A percentile compares a stretch with the other conserved stretches of the same genome.
Conservation (phyloP, 2,329 filamentous ascomycete species). For the Pseudogymnoascus sp. region DNA sequence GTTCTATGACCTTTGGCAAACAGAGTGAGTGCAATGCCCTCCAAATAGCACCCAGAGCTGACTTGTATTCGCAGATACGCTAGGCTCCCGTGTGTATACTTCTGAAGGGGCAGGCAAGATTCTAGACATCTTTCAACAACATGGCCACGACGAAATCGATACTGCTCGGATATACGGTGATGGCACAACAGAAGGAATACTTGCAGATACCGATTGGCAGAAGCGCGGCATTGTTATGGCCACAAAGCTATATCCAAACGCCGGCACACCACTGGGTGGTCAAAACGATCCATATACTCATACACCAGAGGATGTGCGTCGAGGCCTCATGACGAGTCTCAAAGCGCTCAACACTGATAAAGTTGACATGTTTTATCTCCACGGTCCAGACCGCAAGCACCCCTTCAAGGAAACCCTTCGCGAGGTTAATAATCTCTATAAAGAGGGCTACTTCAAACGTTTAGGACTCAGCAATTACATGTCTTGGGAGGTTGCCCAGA, state of each 20-base stretch:
- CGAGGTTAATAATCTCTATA: slow-evolving; percentile 27
- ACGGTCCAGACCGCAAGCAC: slow-evolving; percentile 23
- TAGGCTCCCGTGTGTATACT: neutral
- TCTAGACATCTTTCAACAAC: slow-evolving; percentile 55
- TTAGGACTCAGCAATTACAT: slow-evolving; percentile 58
- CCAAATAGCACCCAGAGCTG: neutral
- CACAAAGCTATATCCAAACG: slow-evolving; percentile 41
- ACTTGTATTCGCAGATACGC: neutral
- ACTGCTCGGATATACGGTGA: slow-evolving; percentile 58
- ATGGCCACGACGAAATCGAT: slow-evolving; percentile 62
- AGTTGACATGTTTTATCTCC: slow-evolving; percentile 24
- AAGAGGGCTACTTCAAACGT: slow-evolving; percentile 30
- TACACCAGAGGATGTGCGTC: slow-evolving; percentile 40
- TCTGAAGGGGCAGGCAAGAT: slow-evolving; percentile 47
- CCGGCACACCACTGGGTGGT: slow-evolving; percentile 32
- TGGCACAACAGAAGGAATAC: slow-evolving; percentile 58
- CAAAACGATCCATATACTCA: slow-evolving; percentile 39
- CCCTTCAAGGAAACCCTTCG: slow-evolving; percentile 25
- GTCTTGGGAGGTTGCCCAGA: slow-evolving; percentile 23
- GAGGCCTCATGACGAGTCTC: slow-evolving; percentile 41
- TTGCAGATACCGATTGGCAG: slow-evolving; percentile 51
- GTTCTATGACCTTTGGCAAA: slow-evolving; percentile 20
- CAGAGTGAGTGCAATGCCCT: neutral
- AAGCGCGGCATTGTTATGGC: slow-evolving; percentile 53
- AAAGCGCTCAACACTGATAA: slow-evolving; percentile 45